These are phyloP conservation scores for Amaranthus tricolor DNA, from an alignment of 179 eudicot species.

Conservation along the genomic window DNA sequence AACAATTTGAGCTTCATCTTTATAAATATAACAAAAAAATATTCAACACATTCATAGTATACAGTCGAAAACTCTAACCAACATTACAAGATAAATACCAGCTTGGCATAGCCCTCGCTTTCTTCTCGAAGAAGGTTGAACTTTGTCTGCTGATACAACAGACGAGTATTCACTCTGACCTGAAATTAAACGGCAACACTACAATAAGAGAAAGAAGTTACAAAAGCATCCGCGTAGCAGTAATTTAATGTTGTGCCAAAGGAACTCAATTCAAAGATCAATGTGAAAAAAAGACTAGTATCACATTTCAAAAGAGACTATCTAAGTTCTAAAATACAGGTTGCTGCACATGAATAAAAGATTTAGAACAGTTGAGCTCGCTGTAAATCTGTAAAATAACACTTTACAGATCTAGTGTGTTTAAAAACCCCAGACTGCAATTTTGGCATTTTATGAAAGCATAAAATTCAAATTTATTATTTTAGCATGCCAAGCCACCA, in stretches of 20 bases:
- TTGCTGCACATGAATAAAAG: background rate
- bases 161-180: slow-evolving; percentile 99
- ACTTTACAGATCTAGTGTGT: background rate
- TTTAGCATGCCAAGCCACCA: no score
- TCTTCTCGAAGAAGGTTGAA: slow-evolving; percentile 98
- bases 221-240: background rate
- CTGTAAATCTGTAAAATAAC: background rate
- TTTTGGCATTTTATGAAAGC: background rate
- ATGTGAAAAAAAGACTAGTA: background rate
- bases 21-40: background rate
- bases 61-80: background rate
- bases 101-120: slow-evolving; percentile 99
- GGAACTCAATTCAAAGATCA: background rate
- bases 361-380: no score
- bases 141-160: slow-evolving; percentile 97
- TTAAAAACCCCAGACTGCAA: background rate
- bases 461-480: no score
- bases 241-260: background rate
- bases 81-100: slow-evolving; percentile 45
- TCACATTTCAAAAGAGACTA: background rate
- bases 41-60: background rate
- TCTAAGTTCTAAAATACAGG: background rate
- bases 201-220: slow-evolving; percentile 7
- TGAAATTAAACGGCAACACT: slow-evolving; percentile 35
- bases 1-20: background rate